Evolutionary conservation across 2,329 filamentous ascomycete species (phyloP).

Genomic region (Paecilomyces formosus): DNA sequence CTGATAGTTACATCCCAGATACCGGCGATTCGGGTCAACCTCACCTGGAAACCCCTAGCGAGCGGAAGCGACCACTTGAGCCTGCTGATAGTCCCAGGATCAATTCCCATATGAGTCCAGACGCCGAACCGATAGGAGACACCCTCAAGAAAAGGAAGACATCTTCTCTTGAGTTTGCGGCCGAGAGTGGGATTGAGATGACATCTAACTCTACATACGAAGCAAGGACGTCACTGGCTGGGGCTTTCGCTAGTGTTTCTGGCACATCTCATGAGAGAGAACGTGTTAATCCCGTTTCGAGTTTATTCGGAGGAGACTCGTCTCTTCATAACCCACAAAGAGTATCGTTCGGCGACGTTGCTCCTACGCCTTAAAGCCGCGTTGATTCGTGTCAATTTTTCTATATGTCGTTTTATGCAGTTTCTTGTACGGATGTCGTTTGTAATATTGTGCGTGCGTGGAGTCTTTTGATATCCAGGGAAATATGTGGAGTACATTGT

Average conservation of each 20-base stretch:
- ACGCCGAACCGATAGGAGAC: background rate
- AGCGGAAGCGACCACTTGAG: background rate
- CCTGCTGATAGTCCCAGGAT: slow-evolving; percentile 1
- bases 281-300: background rate
- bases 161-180: slow-evolving; percentile 6
- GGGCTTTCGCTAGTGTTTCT: background rate
- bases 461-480: background rate
- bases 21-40: background rate
- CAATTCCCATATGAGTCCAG: slow-evolving; percentile 6
- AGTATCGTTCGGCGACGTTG: background rate
- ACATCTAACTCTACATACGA: background rate
- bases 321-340: background rate
- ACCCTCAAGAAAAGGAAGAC: slow-evolving; percentile 6
- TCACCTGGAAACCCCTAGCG: background rate
- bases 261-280: background rate
- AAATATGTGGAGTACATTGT: background rate
- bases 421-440: background rate
- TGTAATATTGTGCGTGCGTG: background rate
- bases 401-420: background rate
- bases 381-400: background rate
- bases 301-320: background rate
- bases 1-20: slow-evolving; percentile 17
- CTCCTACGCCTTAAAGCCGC: background rate
- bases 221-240: background rate
- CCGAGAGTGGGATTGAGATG: slow-evolving; percentile 10